phyloP scores from a whole-genome alignment of 1,139 yeast genomes.

The Yamadazyma dendronema region DNA sequence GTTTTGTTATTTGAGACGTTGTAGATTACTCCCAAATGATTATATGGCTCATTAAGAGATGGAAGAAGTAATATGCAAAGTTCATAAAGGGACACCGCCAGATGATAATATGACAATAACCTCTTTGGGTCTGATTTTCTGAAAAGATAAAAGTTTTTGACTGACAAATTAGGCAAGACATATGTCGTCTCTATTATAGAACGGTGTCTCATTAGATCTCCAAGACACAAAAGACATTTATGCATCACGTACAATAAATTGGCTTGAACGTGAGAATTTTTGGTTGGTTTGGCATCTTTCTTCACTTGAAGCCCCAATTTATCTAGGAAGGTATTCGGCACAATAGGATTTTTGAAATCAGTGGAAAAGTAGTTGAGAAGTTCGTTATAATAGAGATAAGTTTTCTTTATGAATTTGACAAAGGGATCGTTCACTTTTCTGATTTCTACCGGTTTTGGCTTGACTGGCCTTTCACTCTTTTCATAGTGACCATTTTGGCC shows the following conservation, averaged over 20 bases:
- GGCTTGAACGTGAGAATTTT: slow-evolving; percentile 29
- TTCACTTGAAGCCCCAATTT: slow-evolving; percentile 22
- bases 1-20: slow-evolving; percentile 34
- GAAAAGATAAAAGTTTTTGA: slow-evolving; percentile 33
- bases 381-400: slow-evolving; percentile 45
- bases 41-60: slow-evolving; percentile 64
- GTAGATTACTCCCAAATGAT: slow-evolving; percentile 62
- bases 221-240: slow-evolving; percentile 54
- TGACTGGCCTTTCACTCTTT: slow-evolving; percentile 17
- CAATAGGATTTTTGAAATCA: slow-evolving; percentile 32
- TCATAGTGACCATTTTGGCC: too few species aligned
- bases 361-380: slow-evolving; percentile 38
- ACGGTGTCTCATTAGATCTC: slow-evolving; percentile 60
- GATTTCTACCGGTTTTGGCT: slow-evolving; percentile 49
- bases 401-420: slow-evolving; percentile 45
- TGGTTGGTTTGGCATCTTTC: slow-evolving; percentile 15
- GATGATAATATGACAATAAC: slow-evolving; percentile 23
- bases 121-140: slow-evolving; percentile 35
- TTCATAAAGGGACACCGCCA: slow-evolving; percentile 48
- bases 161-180: slow-evolving; percentile 35
- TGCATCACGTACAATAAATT: slow-evolving; percentile 50
- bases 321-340: slow-evolving; percentile 26
- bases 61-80: slow-evolving; percentile 57
- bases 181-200: slow-evolving; percentile 43
- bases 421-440: slow-evolving; percentile 55